Conservation (phyloP, 2,329 filamentous ascomycete genomes). For the Dothidotthia symphoricarpi region DNA sequence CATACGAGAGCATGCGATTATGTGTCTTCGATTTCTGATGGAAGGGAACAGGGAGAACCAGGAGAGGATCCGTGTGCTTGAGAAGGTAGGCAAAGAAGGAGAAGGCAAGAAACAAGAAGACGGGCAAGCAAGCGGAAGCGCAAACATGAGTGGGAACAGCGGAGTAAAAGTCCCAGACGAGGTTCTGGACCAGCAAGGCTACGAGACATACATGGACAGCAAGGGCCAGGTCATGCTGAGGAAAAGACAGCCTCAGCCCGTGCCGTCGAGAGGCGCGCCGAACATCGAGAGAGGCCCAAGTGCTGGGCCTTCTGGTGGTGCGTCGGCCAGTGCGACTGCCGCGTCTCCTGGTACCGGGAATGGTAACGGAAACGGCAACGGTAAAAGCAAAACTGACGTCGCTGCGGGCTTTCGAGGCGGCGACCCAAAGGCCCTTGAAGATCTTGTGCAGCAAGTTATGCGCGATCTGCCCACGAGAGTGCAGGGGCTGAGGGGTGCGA, state of each 20-base stretch:
- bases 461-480: constrained; percentile 44
- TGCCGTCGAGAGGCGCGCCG: neutral
- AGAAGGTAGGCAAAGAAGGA: constrained; percentile 28
- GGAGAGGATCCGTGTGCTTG: constrained; percentile 65
- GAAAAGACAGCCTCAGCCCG: constrained; percentile 38
- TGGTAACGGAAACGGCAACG: too few species aligned
- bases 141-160: constrained; percentile 11
- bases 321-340: too few species aligned
- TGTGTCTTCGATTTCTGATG: constrained; percentile 58
- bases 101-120: constrained; percentile 13
- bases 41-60: constrained; percentile 73
- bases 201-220: constrained; percentile 52
- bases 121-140: constrained; percentile 9
- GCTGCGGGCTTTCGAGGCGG: constrained; percentile 23
- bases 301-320: constrained; percentile 1
- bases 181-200: constrained; percentile 50
- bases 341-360: too few species aligned
- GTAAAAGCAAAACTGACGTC: constrained; percentile 29
- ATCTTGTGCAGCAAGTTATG: constrained; percentile 49
- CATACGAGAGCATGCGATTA: constrained; percentile 73
- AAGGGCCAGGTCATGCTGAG: constrained; percentile 51
- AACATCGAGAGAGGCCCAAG: too few species aligned
- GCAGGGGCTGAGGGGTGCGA: constrained; percentile 31
- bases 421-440: constrained; percentile 45
- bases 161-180: constrained; percentile 46